Base-by-base conservation (phyloP, 208 protist genomes). In the Acanthamoeba castellanii region DNA sequence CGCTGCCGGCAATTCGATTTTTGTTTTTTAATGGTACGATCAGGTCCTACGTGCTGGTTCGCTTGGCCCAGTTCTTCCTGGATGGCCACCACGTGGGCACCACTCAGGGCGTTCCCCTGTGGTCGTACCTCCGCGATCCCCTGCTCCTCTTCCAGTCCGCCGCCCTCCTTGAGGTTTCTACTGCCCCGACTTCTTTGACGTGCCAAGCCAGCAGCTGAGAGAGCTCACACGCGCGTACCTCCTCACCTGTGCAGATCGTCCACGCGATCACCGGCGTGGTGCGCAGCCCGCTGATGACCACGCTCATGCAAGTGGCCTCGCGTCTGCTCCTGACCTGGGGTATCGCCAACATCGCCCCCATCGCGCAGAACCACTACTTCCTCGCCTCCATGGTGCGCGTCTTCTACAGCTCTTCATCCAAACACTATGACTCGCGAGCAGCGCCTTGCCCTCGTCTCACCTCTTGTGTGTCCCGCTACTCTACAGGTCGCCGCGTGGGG, bases 281-380 rank as follows among this genome's bases (percentile, higher is more conserved):
- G 14, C 95, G 78, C 14, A 96, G 81, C n/a, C 93, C 95, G 32
- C 34, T 59, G 20, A 42, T 34, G 13, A 96, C 95, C 20, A 96
- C 95, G 37, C 82, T 95, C 42, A 89, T 96, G 57, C 95, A 96
- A 66, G 93, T 96, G 27, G 87, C 93, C 42, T 96, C 95, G 30
- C 34, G 95, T 59, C 76, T 96, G 25, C 68, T 88, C 20, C 89
- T 92, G 47, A 85, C 94, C 16, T 87, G 78, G 78, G 88, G 72
- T 18, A 72, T 96, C 30, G 93, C 93, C 42, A 30, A 92, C 11
- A 55, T 55, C 13, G 42, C 91, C 50, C 95, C 95, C 74, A 25
- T 55, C 13, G 89, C 88, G 3, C 76, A 95, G 52, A 91, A 87
- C n/a, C n/a, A 70, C 47, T 93, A 55, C 42, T 88, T 93, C 20